phyloP scores from a whole-genome alignment of 1,139 yeast genomes.

The Suhomyces maxii region DNA sequence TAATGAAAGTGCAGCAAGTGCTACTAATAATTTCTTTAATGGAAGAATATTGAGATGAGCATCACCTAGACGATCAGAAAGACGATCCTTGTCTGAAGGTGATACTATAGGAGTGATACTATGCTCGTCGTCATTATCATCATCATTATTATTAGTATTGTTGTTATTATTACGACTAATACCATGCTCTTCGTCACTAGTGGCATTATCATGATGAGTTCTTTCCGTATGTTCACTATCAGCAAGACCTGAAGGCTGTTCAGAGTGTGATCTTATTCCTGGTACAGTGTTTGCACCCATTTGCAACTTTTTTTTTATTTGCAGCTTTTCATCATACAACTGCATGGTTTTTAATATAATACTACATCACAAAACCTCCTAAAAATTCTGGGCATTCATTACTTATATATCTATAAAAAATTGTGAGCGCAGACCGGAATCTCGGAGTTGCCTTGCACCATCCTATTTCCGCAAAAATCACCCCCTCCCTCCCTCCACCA shows the following conservation, averaged over 20 bases:
- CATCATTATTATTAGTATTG: background rate
- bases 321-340: background rate
- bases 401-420: background rate
- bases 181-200: background rate
- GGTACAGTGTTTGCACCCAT: background rate
- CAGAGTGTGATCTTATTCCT: background rate
- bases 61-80: conserved; percentile 27
- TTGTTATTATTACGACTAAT: background rate
- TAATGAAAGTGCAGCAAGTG: conserved; percentile 27
- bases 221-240: background rate
- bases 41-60: conserved; percentile 32
- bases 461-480: no score
- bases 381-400: background rate
- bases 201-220: background rate
- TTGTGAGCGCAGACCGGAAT: background rate
- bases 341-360: background rate
- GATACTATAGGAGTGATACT: conserved; percentile 1
- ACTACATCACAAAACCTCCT: background rate
- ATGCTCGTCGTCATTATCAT: background rate
- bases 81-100: conserved; percentile 8
- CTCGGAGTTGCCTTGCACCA: background rate
- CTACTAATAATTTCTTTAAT: conserved; percentile 23
- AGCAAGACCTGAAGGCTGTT: background rate
- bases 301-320: background rate
- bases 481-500: no score